Evolutionary conservation across 2,329 filamentous ascomycete species (phyloP).

Genomic region (Ceratocystis variospora): DNA sequence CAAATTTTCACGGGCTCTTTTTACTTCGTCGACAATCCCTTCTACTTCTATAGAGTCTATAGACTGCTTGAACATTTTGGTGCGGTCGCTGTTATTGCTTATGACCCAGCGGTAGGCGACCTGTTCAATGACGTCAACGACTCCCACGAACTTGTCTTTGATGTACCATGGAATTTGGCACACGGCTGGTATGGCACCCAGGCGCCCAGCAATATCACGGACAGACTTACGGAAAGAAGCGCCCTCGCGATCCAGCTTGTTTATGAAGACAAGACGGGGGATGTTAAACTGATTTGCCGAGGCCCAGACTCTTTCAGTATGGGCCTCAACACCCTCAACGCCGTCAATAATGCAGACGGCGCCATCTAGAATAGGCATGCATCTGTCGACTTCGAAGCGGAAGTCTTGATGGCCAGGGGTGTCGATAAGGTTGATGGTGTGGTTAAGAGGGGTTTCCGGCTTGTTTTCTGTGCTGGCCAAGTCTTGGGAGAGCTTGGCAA

Average conservation of each 20-base stretch:
- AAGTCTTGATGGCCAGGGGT: constrained; percentile 96
- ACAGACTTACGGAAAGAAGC: constrained; percentile 73
- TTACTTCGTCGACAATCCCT: constrained; percentile 42
- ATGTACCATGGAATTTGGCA: constrained; percentile 96
- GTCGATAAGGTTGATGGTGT: constrained; percentile 78
- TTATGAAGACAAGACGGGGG: constrained; percentile 64
- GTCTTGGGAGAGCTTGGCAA: constrained; percentile 7
- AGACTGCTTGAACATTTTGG: constrained; percentile 28
- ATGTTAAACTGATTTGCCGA: constrained; percentile 79
- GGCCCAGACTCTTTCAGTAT: constrained; percentile 91
- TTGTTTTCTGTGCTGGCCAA: neutral
- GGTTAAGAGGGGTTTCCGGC: neutral
- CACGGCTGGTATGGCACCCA: constrained; percentile 75
- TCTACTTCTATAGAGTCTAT: constrained; percentile 19
- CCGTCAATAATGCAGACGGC: constrained; percentile 88
- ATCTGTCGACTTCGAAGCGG: constrained; percentile 88
- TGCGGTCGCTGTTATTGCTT: constrained; percentile 28
- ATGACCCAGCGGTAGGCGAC: constrained; percentile 58
- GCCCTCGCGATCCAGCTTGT: constrained; percentile 66
- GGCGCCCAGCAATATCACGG: constrained; percentile 64
- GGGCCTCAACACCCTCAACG: constrained; percentile 87
- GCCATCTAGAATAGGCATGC: constrained; percentile 73
- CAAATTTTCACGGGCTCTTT: constrained; percentile 59
- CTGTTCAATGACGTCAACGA: constrained; percentile 69
- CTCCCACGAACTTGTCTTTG: constrained; percentile 63